Conservation (phyloP, 2,329 filamentous ascomycete species). For the Acrodontium crateriforme region DNA sequence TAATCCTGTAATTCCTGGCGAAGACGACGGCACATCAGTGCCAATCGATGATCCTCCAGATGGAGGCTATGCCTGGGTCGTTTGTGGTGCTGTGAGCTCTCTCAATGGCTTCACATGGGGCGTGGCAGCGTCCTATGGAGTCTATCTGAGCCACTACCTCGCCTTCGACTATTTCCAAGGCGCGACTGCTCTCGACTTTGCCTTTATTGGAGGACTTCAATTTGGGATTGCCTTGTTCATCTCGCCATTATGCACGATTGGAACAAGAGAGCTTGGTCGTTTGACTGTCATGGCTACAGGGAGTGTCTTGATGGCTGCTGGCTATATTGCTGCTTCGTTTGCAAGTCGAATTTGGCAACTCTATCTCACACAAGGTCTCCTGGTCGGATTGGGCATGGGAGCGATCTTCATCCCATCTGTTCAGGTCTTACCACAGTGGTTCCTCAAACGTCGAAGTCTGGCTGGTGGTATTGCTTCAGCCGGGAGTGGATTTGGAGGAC, state of each 20-base stretch:
- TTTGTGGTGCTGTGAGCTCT: too few relatives aligned
- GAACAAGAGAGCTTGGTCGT: slow-evolving; percentile 14
- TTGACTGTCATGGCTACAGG: slow-evolving; percentile 20
- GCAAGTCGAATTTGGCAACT: slow-evolving; percentile 26
- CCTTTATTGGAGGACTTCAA: slow-evolving; percentile 27
- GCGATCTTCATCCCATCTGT: slow-evolving; percentile 25
- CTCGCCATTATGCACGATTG: slow-evolving; percentile 19
- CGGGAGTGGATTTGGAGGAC: slow-evolving; percentile 28
- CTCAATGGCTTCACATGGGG: neutral
- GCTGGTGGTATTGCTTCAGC: slow-evolving; percentile 26
- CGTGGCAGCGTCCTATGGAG: neutral
- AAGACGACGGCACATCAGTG: too few relatives aligned
- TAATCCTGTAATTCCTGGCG: too few relatives aligned
- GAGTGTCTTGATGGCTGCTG: slow-evolving; percentile 19
- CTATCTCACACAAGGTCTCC: slow-evolving; percentile 26
- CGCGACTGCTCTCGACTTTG: slow-evolving; percentile 25
- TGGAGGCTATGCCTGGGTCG: too few relatives aligned
- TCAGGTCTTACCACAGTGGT: slow-evolving; percentile 28
- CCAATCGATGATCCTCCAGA: too few relatives aligned
- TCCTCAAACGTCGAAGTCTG: slow-evolving; percentile 23
- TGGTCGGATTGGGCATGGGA: slow-evolving; percentile 28
- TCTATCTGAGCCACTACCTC: neutral
- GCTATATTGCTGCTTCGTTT: slow-evolving; percentile 26
- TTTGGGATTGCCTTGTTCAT: slow-evolving; percentile 23
- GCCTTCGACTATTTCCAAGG: slow-evolving; percentile 5